A percentile compares a stretch with the other conserved stretches of the same genome.
phyloP scores from a whole-genome alignment of 2,329 filamentous ascomycete genomes.

The Xylaria sp. region DNA sequence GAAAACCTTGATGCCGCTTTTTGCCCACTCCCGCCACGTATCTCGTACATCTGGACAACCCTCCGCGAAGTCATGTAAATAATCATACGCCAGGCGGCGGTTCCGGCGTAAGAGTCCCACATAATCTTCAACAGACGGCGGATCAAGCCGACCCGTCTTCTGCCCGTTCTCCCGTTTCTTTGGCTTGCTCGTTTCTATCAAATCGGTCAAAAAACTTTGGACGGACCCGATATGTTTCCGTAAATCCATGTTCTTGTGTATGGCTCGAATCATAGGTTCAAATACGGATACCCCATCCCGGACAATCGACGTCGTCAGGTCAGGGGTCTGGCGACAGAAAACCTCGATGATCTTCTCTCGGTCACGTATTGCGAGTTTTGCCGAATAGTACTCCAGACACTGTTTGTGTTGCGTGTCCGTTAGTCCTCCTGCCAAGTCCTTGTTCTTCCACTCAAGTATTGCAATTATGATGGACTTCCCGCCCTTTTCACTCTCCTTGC shows the following conservation, averaged over 20 bases:
- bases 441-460: constrained; percentile 61
- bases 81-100: constrained; percentile 65
- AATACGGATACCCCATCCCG: constrained; percentile 68
- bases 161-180: constrained; percentile 43
- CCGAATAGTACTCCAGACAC: constrained; percentile 70
- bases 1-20: constrained; percentile 61
- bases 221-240: constrained; percentile 68
- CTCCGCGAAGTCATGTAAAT: constrained; percentile 69
- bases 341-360: constrained; percentile 70
- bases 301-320: constrained; percentile 71
- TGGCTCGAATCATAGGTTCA: constrained; percentile 71
- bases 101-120: constrained; percentile 68
- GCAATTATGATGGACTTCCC: constrained; percentile 65
- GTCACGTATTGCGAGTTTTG: constrained; percentile 72
- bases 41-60: constrained; percentile 68
- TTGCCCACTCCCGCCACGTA: constrained; percentile 64
- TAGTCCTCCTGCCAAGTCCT: constrained; percentile 49
- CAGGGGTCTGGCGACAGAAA: constrained; percentile 69
- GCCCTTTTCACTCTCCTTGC: constrained; percentile 55
- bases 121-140: constrained; percentile 71
- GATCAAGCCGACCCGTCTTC: constrained; percentile 35
- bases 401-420: constrained; percentile 63
- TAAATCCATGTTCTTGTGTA: constrained; percentile 74
- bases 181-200: constrained; percentile 63
- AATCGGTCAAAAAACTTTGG: constrained; percentile 70